phyloP scores from a whole-genome alignment of 371 early-diverging fungal species.

The Smittium mucronatum region DNA sequence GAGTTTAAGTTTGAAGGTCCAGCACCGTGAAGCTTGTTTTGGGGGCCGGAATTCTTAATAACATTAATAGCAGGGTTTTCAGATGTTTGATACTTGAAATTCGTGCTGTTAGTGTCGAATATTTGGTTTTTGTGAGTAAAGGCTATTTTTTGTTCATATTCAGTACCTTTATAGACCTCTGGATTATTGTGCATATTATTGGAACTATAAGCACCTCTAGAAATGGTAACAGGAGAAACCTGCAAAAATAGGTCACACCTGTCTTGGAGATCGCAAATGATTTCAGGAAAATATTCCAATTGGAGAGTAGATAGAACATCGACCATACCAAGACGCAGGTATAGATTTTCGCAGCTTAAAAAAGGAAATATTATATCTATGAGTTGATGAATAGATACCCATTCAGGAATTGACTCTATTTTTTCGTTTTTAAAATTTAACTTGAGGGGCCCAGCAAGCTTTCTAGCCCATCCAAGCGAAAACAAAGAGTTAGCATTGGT shows the following conservation, averaged over 20 bases:
- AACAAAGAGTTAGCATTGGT: constrained; percentile 6
- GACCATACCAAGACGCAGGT: constrained; percentile 20
- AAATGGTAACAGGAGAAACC: not conserved
- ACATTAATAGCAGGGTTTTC: not conserved
- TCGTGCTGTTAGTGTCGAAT: not conserved
- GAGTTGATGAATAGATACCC: constrained; percentile 26
- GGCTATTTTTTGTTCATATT: not conserved
- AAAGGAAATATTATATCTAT: constrained; percentile 22
- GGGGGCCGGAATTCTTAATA: not conserved
- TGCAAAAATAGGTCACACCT: constrained; percentile 12
- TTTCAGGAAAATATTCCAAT: constrained; percentile 18
- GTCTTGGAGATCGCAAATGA: constrained; percentile 27
- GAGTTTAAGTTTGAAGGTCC: not conserved
- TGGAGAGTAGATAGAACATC: constrained; percentile 24
- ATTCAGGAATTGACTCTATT: constrained; percentile 25
- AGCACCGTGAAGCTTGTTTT: not conserved
- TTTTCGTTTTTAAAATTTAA: constrained; percentile 20
- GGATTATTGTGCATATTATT: not conserved
- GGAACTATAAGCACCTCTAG: not conserved
- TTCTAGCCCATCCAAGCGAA: constrained; percentile 30
- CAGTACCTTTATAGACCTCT: not conserved
- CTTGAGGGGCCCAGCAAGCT: constrained; percentile 27
- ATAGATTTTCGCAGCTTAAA: constrained; percentile 27
- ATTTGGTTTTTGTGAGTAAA: not conserved
- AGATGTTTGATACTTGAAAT: not conserved